Base-by-base conservation (phyloP, 139 green algal species). In the Coelastrella sp. region DNA sequence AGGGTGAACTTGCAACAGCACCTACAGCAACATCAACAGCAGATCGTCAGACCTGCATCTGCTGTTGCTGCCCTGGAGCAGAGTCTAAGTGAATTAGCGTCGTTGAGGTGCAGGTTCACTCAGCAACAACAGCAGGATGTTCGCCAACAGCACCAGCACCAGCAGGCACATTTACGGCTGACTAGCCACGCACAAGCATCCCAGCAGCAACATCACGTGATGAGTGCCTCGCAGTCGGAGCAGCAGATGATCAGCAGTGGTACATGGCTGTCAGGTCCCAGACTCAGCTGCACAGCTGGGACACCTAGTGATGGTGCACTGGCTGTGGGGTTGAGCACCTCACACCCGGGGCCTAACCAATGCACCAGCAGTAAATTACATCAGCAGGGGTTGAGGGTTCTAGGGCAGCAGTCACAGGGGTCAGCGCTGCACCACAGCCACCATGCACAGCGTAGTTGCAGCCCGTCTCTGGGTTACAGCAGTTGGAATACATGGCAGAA, bases 61-160 rank as follows among this genome's bases (percentile, higher is more conserved):
- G 82, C 82, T 78, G 82, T 87, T 27, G 82, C 82, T 78, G 82
- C 82, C 6, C 49, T 87, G 25, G 60, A 87, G 63, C 82, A 87
- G 8, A 87, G 82, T 35, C 61, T 87, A 7, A 78, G 82, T 19
- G 82, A 87, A 35, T 35, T 87, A 14, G 82, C 82, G 6, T 12
- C 19, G 6, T 25, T 87, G 8, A 76, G 72, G 63, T 35, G 25
- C 7, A 78, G 25, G 49, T 14, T 27, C 35, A n/a, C 11, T 11
- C 78, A 83, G 25, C 11, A 74, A 8, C 82, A 87, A 27, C 25
- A 78, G 12, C 82, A 78, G 60, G n/a, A 60, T 56, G 20, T 68
- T 56, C 24, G 60, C 24, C 74, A 81, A 22, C n/a, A 78, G 25
- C 82, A 76, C 25, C 82, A 35, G 61, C n/a, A 87, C 19, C 81